Base-by-base conservation (phyloP, 2,329 filamentous ascomycete genomes). In the Beauveria brongniartii region DNA sequence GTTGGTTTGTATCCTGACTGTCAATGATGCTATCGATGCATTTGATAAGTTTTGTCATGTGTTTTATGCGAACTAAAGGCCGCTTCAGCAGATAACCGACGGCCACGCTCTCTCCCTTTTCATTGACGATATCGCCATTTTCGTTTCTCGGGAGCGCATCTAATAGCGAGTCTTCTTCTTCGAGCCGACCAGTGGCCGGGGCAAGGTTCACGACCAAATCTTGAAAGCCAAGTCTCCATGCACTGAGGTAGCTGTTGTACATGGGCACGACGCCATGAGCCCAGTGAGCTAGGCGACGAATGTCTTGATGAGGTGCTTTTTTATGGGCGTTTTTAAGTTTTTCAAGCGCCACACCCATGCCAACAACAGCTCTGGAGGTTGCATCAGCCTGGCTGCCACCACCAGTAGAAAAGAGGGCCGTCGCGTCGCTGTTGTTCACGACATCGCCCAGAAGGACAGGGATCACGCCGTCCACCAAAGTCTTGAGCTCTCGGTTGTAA, bases 131-230 rank as follows among this genome's bases (percentile, higher is more conserved):
- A 66, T 88, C 86, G 24, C 89, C 87, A 59, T 87, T 78, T 61
- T 82, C 82, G 58, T 88, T 87, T 58, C 77, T 79, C 64, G 82
- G 84, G 75, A 83, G 77, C 1, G 81, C 83, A 63, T 83, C 79
- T 57, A 87, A 70, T 1, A 86, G 74, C 1, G 83, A 85, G 64
- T 86, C 80, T 44, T 85, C 80, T 53, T 88, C 84, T 40, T 87
- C 84, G 1, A 73, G 68, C 1, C 67, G 68, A 18, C 75, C 76
- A 1, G 76, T 74, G 5, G 85, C 83, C 8, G 91, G 90, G 1
- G 91, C 92, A 40, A 97, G 84, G 70, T 96, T 97, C 67, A 99
- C 91, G 55, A 97, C 86, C 22, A 99, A 85, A 70, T 96, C 92
- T 69, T 96, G 90, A 73, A 97, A 99, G 0, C 94, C 94, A 53